phyloP scores from a whole-genome alignment of 192 early-diverging fungal genomes.

The Dissophora globulifera region DNA sequence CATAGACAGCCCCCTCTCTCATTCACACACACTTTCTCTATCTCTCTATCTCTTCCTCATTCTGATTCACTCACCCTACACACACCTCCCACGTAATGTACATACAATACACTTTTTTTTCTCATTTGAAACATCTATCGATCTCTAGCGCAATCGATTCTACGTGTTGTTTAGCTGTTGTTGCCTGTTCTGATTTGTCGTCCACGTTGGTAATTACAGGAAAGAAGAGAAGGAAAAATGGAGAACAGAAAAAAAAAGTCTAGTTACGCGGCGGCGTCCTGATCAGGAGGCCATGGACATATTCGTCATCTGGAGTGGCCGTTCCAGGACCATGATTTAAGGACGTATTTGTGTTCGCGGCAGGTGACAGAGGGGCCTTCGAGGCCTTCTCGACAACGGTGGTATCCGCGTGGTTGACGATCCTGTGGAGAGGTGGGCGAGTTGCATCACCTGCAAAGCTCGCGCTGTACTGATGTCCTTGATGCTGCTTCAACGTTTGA shows the following conservation, averaged over 20 bases:
- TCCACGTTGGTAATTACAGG: background rate
- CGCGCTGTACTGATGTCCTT: background rate
- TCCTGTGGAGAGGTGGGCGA: constrained; percentile 5
- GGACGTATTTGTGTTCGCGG: background rate
- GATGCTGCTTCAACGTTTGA: no score
- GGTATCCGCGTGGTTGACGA: constrained; percentile 4
- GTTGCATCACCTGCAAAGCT: background rate
- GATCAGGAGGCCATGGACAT: constrained; percentile 5
- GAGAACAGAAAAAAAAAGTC: constrained; percentile 5
- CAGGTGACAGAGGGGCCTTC: background rate
- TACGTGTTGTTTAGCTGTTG: no score
- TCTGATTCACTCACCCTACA: no score
- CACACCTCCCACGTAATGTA: no score
- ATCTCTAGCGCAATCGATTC: background rate
- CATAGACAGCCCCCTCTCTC: no score
- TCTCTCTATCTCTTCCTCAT: no score
- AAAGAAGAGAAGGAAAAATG: constrained; percentile 11
- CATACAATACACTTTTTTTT: no score
- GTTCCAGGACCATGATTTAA: background rate
- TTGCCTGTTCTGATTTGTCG: no score
- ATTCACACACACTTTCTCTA: no score
- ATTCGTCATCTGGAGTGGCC: constrained; percentile 16
- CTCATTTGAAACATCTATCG: no score
- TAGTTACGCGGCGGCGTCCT: constrained; percentile 12
- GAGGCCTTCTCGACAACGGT: background rate